Evolutionary conservation across 2,329 filamentous ascomycete species (phyloP).

Genomic region (Elsinoe batatas): DNA sequence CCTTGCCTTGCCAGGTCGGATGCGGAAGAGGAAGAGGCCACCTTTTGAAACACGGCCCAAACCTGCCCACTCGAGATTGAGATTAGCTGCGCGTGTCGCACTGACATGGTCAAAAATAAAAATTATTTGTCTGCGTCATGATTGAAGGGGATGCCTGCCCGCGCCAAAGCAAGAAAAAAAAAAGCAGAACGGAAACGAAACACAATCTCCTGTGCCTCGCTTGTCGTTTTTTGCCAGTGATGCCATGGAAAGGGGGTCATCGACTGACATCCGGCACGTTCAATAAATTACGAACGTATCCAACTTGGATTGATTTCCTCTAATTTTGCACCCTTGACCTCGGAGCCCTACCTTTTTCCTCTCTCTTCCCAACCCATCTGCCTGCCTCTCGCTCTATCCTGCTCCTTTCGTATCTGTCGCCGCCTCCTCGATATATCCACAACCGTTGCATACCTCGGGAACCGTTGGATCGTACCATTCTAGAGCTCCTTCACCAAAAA

Average conservation of each 20-base stretch:
- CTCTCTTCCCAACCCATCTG: neutral
- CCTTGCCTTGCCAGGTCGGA: slow-evolving; percentile 8
- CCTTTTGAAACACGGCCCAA: slow-evolving; percentile 8
- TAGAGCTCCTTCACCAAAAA: slow-evolving; percentile 6
- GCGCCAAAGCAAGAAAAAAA: neutral
- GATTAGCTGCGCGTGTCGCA: slow-evolving; percentile 7
- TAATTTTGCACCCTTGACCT: slow-evolving; percentile 4
- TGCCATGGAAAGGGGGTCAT: slow-evolving; percentile 7
- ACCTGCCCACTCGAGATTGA: slow-evolving; percentile 6
- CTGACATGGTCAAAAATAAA: slow-evolving; percentile 7
- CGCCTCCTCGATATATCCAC: neutral
- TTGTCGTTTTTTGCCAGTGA: slow-evolving; percentile 3
- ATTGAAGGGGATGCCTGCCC: slow-evolving; percentile 2
- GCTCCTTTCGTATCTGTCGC: neutral
- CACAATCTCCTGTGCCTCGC: slow-evolving; percentile 7
- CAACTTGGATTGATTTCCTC: slow-evolving; percentile 1
- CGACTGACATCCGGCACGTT: slow-evolving; percentile 8
- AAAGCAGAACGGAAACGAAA: slow-evolving; percentile 10
- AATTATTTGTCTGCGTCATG: slow-evolving; percentile 6
- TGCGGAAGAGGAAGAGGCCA: neutral
- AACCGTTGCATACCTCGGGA: neutral
- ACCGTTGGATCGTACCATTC: slow-evolving; percentile 5
- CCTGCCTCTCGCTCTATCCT: slow-evolving; percentile 4
- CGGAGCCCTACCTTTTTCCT: slow-evolving; percentile 6
- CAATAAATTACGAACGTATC: slow-evolving; percentile 10